Conservation (phyloP, 768 basidiomycete genomes). For the Phanerochaete carnosa region DNA sequence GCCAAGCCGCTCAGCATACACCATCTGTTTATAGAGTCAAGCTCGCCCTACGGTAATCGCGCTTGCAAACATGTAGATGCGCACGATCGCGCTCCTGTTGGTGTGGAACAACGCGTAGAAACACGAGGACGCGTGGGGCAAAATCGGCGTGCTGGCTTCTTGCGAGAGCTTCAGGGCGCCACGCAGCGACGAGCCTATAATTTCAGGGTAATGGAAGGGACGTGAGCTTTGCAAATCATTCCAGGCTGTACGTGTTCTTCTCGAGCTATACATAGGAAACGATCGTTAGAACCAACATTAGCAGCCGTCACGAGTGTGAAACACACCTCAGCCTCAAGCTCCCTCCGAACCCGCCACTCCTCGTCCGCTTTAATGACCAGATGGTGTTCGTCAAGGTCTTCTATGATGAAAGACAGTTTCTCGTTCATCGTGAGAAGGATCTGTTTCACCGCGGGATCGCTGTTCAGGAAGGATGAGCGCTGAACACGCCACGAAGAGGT, state of each 20-base stretch:
- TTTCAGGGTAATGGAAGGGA: too few relatives aligned
- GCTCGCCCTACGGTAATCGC: too few relatives aligned
- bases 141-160: too few relatives aligned
- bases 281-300: not conserved
- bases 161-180: too few relatives aligned
- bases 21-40: too few relatives aligned
- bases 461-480: conserved; percentile 24
- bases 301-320: not conserved
- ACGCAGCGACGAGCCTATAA: too few relatives aligned
- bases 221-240: conserved; percentile 24
- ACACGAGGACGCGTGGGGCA: too few relatives aligned
- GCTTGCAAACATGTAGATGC: too few relatives aligned
- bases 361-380: conserved; percentile 81
- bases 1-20: too few relatives aligned
- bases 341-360: conserved; percentile 67
- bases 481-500: not conserved
- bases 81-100: too few relatives aligned
- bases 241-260: conserved; percentile 82
- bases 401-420: conserved; percentile 75
- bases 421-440: conserved; percentile 83
- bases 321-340: conserved; percentile 74
- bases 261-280: conserved; percentile 51
- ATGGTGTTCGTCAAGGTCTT: conserved; percentile 83
- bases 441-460: conserved; percentile 88
- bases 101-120: too few relatives aligned